Percentiles rank a stretch among this genome's conserved stretches.
Evolutionary conservation across 192 early-diverging fungal genomes (phyloP).

Genomic region (Coemansia sp.): DNA sequence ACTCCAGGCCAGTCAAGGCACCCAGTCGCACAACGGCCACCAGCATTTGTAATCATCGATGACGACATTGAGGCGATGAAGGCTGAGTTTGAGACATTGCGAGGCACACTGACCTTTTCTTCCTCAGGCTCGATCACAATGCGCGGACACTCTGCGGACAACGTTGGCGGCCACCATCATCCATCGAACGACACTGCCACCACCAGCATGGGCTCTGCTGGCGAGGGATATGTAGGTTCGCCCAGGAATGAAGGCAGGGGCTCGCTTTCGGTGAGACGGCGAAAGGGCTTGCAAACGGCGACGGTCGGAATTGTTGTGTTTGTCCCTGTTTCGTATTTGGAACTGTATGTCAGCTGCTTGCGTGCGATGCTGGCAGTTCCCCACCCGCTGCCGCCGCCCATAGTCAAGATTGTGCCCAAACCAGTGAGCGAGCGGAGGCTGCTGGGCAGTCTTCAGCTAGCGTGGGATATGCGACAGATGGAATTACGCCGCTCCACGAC

Average conservation of each 20-base stretch:
- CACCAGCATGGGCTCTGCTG: neutral
- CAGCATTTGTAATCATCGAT: slow-evolving; percentile 40
- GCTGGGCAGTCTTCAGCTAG: slow-evolving; percentile 24
- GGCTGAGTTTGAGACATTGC: slow-evolving; percentile 43
- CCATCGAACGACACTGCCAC: neutral
- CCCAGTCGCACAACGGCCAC: slow-evolving; percentile 35
- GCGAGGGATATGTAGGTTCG: neutral
- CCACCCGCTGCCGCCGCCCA: slow-evolving; percentile 45
- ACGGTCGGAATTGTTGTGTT: slow-evolving; percentile 43
- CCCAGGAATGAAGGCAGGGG: neutral
- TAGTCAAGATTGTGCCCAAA: slow-evolving; percentile 36
- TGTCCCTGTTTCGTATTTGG: slow-evolving; percentile 17
- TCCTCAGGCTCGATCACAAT: slow-evolving; percentile 6
- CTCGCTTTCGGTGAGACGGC: slow-evolving; percentile 9
- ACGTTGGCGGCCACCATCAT: neutral
- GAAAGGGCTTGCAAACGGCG: slow-evolving; percentile 24
- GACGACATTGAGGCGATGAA: slow-evolving; percentile 25
- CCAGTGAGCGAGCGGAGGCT: slow-evolving; percentile 40
- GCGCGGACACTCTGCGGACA: slow-evolving; percentile 9
- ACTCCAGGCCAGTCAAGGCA: slow-evolving; percentile 30
- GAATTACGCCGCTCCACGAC: slow-evolving; percentile 9
- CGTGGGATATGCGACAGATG: slow-evolving; percentile 30
- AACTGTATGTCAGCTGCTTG: slow-evolving; percentile 20
- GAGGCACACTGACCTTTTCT: slow-evolving; percentile 48
- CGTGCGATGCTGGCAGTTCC: slow-evolving; percentile 19